Percentiles rank a stretch among this genome's conserved stretches.
These are phyloP conservation scores for Blastobotrys persicus DNA, from an alignment of 1,139 yeast species.

Conservation along the genomic window DNA sequence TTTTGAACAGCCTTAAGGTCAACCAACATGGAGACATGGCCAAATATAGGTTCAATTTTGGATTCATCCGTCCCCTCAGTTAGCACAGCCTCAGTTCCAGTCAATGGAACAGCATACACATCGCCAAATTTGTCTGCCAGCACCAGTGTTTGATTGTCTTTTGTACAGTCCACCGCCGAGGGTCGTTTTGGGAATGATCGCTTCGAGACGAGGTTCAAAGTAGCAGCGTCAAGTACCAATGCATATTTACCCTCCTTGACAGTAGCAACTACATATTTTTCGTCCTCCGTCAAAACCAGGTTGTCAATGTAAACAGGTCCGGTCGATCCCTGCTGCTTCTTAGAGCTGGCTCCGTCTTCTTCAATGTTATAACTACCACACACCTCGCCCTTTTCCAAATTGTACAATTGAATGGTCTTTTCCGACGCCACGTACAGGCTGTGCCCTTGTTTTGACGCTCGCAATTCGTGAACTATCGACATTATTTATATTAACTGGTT, in stretches of 20 bases:
- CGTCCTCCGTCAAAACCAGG: constrained; percentile 53
- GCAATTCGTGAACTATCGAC: constrained; percentile 13
- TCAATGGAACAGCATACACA: constrained; percentile 57
- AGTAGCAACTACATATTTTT: constrained; percentile 57
- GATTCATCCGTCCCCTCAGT: constrained; percentile 43
- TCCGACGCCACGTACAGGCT: constrained; percentile 11
- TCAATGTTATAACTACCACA: constrained; percentile 4
- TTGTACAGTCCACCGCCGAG: constrained; percentile 62
- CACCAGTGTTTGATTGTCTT: constrained; percentile 50
- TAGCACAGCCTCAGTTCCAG: constrained; percentile 22
- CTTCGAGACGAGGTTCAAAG: constrained; percentile 58
- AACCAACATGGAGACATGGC: constrained; percentile 96
- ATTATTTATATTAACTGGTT: constrained; percentile 1
- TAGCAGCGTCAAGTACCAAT: constrained; percentile 36
- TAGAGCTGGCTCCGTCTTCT: neutral
- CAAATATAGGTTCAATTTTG: constrained; percentile 64
- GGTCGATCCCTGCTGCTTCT: neutral
- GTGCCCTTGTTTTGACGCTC: constrained; percentile 6
- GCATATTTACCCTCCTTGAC: constrained; percentile 85
- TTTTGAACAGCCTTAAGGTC: constrained; percentile 54
- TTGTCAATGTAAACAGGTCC: constrained; percentile 45
- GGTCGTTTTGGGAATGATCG: constrained; percentile 89
- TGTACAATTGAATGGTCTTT: constrained; percentile 7
- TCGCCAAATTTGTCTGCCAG: constrained; percentile 99
- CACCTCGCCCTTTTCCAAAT: neutral